Evolutionary conservation across 371 early-diverging fungal species (phyloP).

Genomic region (Lichtheimia hyalospora): DNA sequence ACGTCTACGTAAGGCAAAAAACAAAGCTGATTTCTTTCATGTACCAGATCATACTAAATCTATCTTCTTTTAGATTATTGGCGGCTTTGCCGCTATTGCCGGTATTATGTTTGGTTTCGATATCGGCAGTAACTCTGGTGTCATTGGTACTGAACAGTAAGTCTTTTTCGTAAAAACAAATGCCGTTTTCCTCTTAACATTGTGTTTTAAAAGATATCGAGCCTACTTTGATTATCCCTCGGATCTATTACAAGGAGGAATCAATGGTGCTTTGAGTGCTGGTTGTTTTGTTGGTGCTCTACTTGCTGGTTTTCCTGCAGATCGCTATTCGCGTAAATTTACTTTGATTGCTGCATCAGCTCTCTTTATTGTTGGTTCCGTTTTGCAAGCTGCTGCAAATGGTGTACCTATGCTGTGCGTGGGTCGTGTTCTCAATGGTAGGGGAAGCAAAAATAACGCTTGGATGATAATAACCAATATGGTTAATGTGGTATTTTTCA

Average conservation of each 20-base stretch:
- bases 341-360: constrained; percentile 30
- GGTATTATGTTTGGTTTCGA: constrained; percentile 68
- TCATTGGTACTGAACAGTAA: constrained; percentile 53
- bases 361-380: constrained; percentile 27
- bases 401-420: constrained; percentile 33
- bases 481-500: not conserved
- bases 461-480: not conserved
- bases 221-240: constrained; percentile 56
- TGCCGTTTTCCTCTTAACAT: not conserved
- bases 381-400: constrained; percentile 30
- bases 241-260: constrained; percentile 58
- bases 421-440: constrained; percentile 34
- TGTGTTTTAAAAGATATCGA: constrained; percentile 30
- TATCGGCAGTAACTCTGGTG: constrained; percentile 60
- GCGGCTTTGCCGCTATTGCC: constrained; percentile 57
- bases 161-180: not conserved
- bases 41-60: not conserved
- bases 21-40: not conserved
- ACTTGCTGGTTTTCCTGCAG: constrained; percentile 29
- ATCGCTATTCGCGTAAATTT: constrained; percentile 26
- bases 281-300: constrained; percentile 36
- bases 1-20: constrained; percentile 34
- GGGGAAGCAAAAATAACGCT: not conserved
- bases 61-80: constrained; percentile 35
- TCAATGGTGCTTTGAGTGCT: constrained; percentile 52